phyloP scores from a whole-genome alignment of 2,329 filamentous ascomycete genomes.

The Cordyceps militaris region DNA sequence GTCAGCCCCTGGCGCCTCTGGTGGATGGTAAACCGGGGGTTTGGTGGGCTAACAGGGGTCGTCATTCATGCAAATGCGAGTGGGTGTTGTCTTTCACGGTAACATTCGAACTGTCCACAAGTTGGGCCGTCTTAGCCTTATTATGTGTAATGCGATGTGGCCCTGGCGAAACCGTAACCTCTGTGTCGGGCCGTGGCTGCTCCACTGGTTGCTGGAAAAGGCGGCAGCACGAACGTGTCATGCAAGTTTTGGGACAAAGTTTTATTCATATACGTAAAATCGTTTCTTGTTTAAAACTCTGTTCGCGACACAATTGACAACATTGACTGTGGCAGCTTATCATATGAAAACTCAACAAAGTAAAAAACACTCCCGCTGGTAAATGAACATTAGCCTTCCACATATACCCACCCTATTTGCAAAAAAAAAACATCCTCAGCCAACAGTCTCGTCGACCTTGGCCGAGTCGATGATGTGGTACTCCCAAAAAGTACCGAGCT shows the following conservation, averaged over 20 bases:
- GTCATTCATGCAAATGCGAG: no score
- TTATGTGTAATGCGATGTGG: no score
- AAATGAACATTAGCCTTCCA: slow-evolving; percentile 2
- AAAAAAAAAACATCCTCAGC: background rate
- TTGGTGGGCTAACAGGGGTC: no score
- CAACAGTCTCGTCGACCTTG: slow-evolving; percentile 26
- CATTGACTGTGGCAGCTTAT: background rate
- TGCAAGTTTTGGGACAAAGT: background rate
- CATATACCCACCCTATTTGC: background rate
- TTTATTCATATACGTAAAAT: background rate
- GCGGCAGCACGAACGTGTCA: no score
- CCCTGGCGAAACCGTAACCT: no score
- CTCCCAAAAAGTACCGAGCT: slow-evolving; percentile 50
- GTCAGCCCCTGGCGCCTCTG: background rate
- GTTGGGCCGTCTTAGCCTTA: no score
- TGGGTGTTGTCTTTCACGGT: no score
- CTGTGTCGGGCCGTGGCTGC: no score
- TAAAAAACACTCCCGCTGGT: slow-evolving; percentile 1
- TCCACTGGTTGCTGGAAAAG: no score
- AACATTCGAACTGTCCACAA: no score
- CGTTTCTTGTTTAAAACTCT: background rate
- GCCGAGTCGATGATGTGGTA: slow-evolving; percentile 51
- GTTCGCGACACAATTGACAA: background rate
- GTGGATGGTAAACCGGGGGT: background rate
- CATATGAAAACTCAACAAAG: background rate